Conservation (phyloP, 2,329 filamentous ascomycete genomes). For the Pestalotiopsis sp. region DNA sequence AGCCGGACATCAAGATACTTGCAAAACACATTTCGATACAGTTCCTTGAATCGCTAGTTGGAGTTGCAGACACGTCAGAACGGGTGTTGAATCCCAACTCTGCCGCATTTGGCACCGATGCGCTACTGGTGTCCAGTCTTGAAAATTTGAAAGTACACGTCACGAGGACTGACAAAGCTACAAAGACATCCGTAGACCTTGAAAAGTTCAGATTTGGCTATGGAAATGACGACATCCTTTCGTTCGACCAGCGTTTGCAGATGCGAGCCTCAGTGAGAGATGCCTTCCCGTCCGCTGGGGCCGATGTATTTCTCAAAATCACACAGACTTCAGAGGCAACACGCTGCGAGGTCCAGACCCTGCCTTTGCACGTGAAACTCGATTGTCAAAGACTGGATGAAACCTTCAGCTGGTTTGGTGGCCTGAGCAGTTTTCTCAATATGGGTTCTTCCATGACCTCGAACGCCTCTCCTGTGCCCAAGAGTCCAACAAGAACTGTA, state of each 20-base stretch:
- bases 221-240: constrained; percentile 62
- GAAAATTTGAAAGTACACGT: constrained; percentile 42
- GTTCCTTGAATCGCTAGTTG: constrained; percentile 56
- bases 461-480: constrained; percentile 56
- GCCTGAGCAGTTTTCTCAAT: constrained; percentile 87
- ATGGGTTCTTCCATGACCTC: constrained; percentile 83
- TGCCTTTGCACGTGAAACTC: constrained; percentile 75
- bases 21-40: constrained; percentile 54
- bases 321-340: constrained; percentile 44
- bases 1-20: constrained; percentile 45
- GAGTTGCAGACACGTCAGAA: constrained; percentile 52
- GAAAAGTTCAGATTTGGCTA: constrained; percentile 66
- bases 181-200: constrained; percentile 45
- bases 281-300: constrained; percentile 56
- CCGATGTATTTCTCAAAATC: constrained; percentile 59
- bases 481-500: constrained; percentile 33
- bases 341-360: constrained; percentile 68
- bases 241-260: constrained; percentile 59
- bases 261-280: constrained; percentile 63
- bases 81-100: constrained; percentile 43
- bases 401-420: constrained; percentile 85
- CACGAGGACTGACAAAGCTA: constrained; percentile 26
- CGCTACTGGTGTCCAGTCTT: constrained; percentile 54
- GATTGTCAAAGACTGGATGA: constrained; percentile 84
- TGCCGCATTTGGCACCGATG: constrained; percentile 46